phyloP scores from a whole-genome alignment of 805 yeast genomes.

The Kodamaea leandrae region DNA sequence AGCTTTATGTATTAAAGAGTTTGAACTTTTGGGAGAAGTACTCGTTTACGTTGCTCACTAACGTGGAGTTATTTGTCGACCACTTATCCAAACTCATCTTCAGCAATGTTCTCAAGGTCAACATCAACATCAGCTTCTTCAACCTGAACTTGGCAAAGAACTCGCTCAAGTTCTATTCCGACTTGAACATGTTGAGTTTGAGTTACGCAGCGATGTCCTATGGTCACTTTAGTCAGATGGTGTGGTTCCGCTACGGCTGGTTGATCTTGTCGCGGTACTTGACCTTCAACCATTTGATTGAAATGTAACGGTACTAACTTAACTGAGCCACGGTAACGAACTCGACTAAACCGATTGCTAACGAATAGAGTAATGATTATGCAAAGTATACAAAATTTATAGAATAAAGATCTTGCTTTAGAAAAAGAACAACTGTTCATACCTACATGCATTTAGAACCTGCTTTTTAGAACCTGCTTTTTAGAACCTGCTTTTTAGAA shows the following conservation, averaged over 20 bases:
- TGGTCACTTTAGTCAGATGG: slow-evolving; percentile 88
- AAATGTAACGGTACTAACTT: slow-evolving; percentile 13
- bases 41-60: slow-evolving; percentile 45
- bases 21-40: slow-evolving; percentile 47
- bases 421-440: too few relatives aligned
- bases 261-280: slow-evolving; percentile 71
- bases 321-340: too few relatives aligned
- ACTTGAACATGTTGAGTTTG: slow-evolving; percentile 38
- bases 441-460: too few relatives aligned
- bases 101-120: slow-evolving; percentile 29
- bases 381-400: neutral
- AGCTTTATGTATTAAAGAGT: slow-evolving; percentile 33
- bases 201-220: slow-evolving; percentile 70
- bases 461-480: too few relatives aligned
- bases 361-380: neutral
- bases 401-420: slow-evolving; percentile 1
- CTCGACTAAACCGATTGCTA: neutral
- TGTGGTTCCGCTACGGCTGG: slow-evolving; percentile 95
- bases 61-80: slow-evolving; percentile 38
- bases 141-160: slow-evolving; percentile 18
- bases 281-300: slow-evolving; percentile 65
- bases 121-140: slow-evolving; percentile 40
- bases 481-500: too few relatives aligned
- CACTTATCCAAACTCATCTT: slow-evolving; percentile 33
- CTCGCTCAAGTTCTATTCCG: slow-evolving; percentile 40